phyloP scores from a whole-genome alignment of 2,329 filamentous ascomycete genomes.

The Huntiella decipiens region DNA sequence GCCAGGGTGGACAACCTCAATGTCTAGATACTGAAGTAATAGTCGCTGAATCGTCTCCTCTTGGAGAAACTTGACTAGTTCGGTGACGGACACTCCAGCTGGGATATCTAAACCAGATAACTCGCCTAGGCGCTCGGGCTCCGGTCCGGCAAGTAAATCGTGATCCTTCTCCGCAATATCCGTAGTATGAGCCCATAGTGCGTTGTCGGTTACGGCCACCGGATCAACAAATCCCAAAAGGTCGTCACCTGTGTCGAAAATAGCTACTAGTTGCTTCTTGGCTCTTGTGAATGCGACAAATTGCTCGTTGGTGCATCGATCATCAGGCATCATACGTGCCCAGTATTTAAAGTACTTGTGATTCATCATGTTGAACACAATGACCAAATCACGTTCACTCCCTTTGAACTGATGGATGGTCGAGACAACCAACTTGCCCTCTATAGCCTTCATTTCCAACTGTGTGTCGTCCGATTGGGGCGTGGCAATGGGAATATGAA shows the following conservation, averaged over 20 bases:
- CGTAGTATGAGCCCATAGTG: conserved; percentile 3
- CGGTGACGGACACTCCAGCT: conserved; percentile 9
- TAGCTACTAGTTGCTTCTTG: conserved; percentile 15
- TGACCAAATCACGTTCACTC: conserved; percentile 17
- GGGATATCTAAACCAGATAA: background rate
- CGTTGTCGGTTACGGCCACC: background rate
- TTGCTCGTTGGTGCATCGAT: conserved; percentile 16
- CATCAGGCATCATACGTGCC: conserved; percentile 16
- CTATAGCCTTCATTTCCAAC: conserved; percentile 15
- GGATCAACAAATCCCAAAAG: conserved; percentile 15
- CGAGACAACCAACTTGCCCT: conserved; percentile 17
- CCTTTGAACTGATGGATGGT: conserved; percentile 20
- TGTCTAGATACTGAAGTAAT: conserved; percentile 11
- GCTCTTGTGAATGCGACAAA: conserved; percentile 18
- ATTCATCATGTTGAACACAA: conserved; percentile 15
- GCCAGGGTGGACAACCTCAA: conserved; percentile 7
- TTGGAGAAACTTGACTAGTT: conserved; percentile 15
- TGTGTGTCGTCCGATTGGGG: conserved; percentile 14
- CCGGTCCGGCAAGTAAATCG: conserved; percentile 1
- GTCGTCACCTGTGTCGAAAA: conserved; percentile 12
- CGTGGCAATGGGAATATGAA: conserved; percentile 14
- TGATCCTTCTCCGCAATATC: conserved; percentile 1
- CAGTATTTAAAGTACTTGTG: conserved; percentile 14
- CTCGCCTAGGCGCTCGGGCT: background rate
- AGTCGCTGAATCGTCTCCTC: conserved; percentile 14